Percentiles rank a stretch among this genome's conserved stretches.
Conservation (phyloP, 768 basidiomycete genomes). For the Lactifluus echinatus region DNA sequence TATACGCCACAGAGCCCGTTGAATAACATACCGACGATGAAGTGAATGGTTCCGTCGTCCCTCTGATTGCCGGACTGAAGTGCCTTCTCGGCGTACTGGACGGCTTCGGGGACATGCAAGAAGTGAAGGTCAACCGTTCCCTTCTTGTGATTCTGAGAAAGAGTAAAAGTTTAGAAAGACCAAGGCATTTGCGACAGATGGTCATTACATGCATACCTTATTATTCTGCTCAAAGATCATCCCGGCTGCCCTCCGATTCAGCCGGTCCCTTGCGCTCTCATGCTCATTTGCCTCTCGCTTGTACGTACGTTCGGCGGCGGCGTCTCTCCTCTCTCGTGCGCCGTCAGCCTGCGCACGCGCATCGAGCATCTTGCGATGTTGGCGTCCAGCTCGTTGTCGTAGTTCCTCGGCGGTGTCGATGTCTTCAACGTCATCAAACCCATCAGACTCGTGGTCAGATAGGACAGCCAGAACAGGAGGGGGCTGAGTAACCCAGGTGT, state of each 20-base stretch:
- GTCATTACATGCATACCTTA: neutral
- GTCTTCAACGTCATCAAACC: too few species aligned
- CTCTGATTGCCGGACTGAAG: neutral
- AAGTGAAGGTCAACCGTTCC: constrained; percentile 12
- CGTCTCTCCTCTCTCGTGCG: neutral
- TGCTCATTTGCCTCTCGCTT: neutral
- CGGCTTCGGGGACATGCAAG: constrained; percentile 3
- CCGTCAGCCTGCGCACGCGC: neutral
- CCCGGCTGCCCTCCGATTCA: neutral
- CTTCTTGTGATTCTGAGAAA: neutral
- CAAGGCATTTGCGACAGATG: neutral
- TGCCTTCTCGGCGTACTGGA: neutral
- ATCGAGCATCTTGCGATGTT: neutral
- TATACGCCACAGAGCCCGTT: neutral
- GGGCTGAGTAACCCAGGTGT: too few species aligned
- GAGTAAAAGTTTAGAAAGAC: neutral
- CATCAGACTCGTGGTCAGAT: neutral
- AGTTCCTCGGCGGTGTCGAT: neutral
- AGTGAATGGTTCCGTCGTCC: neutral
- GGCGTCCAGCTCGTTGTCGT: neutral
- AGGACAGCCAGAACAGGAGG: neutral
- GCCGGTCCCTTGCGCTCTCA: neutral
- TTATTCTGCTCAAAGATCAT: constrained; percentile 7
- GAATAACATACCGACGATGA: constrained; percentile 8
- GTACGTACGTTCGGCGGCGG: neutral